These are phyloP conservation scores for Chaetomidium leptoderma DNA, from an alignment of 495 filamentous ascomycete species.

Conservation along the genomic window DNA sequence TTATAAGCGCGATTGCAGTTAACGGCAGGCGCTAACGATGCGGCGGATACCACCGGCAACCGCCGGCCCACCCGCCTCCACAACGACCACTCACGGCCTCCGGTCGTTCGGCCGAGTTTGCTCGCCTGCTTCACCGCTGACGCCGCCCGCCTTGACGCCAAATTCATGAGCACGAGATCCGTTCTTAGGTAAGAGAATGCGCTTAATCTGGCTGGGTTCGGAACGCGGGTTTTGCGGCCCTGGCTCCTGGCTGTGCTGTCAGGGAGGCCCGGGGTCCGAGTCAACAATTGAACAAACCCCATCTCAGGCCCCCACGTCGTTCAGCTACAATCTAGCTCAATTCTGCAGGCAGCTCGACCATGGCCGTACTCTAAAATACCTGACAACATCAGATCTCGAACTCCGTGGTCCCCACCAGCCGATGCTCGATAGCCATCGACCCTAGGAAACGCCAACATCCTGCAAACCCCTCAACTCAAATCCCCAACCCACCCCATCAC, in stretches of 20 bases:
- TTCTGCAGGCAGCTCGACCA: not conserved
- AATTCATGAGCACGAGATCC: not conserved
- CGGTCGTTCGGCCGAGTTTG: not conserved
- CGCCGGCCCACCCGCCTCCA: conserved; percentile 5
- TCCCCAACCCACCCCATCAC: conserved; percentile 38
- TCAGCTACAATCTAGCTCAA: not conserved
- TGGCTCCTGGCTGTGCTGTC: no score
- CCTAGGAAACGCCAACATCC: no score
- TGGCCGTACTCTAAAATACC: not conserved
- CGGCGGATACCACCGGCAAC: conserved; percentile 20
- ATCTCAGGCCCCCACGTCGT: no score
- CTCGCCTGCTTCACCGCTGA: not conserved
- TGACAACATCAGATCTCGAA: not conserved
- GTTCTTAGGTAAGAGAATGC: conserved; percentile 25
- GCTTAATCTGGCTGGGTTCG: not conserved
- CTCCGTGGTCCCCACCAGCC: not conserved
- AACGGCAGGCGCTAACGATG: conserved; percentile 19
- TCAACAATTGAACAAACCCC: no score
- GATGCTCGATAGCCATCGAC: not conserved
- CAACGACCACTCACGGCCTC: not conserved
- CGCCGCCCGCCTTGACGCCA: not conserved
- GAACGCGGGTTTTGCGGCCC: conserved; percentile 8
- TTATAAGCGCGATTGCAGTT: conserved; percentile 26
- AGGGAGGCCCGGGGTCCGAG: no score
- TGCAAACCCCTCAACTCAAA: conserved; percentile 12